Evolutionary conservation across 306 rosid genomes (phyloP).

Genomic region (Cucumis hystrix): DNA sequence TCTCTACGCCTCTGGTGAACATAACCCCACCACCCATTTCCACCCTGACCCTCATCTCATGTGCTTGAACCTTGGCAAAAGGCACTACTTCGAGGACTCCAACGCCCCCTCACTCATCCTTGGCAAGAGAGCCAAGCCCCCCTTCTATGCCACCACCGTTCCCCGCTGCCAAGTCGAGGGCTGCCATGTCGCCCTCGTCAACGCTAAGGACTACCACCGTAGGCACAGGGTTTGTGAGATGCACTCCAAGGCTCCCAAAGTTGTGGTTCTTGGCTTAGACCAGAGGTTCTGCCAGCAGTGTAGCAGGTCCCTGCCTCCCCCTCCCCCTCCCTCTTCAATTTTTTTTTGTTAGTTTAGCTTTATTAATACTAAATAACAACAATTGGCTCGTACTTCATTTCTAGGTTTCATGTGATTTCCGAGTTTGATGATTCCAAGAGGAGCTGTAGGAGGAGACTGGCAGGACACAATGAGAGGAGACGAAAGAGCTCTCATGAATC

Average conservation of each 20-base stretch:
- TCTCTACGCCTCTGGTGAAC: constrained; percentile 16
- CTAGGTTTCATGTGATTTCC: constrained; percentile 74
- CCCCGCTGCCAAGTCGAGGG: constrained; percentile 93
- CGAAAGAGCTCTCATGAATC: constrained; percentile 73
- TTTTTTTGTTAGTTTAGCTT: too few species aligned
- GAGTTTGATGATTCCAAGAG: constrained; percentile 90
- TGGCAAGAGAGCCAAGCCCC: constrained; percentile 34
- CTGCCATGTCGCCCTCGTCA: constrained; percentile 61
- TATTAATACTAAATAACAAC: background rate
- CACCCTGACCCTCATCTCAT: constrained; percentile 63
- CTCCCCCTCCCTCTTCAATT: too few species aligned
- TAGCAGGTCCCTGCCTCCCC: constrained; percentile 42
- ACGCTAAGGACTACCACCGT: constrained; percentile 85
- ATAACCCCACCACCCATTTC: constrained; percentile 20
- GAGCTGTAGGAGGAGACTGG: constrained; percentile 88
- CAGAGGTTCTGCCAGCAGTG: constrained; percentile 99
- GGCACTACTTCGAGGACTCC: constrained; percentile 78
- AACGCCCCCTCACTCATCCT: constrained; percentile 12
- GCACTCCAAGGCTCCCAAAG: constrained; percentile 92
- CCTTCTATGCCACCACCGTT: constrained; percentile 11
- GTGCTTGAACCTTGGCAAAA: constrained; percentile 86
- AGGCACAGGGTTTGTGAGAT: constrained; percentile 89
- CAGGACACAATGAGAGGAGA: constrained; percentile 95
- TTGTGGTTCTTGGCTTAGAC: constrained; percentile 58
- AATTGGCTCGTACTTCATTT: background rate